Base-by-base conservation (phyloP, 2,329 filamentous ascomycete species). In the Colletotrichum karsti region DNA sequence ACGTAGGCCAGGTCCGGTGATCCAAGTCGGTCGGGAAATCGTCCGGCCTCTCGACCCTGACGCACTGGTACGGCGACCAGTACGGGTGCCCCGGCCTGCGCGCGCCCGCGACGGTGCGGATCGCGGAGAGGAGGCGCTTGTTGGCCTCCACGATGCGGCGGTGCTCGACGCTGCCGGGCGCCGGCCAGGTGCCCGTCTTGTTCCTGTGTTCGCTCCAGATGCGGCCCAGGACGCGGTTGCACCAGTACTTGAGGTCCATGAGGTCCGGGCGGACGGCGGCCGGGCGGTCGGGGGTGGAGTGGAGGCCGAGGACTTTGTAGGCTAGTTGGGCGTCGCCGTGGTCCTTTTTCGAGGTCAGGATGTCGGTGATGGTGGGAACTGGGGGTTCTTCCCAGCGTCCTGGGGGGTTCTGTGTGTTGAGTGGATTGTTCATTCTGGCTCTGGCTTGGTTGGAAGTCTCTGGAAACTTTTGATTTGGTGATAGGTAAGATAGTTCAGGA, bases 91-190 rank as follows among this genome's bases (percentile, higher is more conserved):
- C 51, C 4, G 63, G 63, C 33, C 63, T 33, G 12, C 63, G 33
- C 13, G 63, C 37, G 20, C 63, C 63, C 4, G 59, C 51, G 3
- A 67, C 24, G 5, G 41, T 67, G 6, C 41, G 41, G 0, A 67
- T 63, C 6, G 63, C 63, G 18, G 58, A 63, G 26, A 63, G 24
- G n/a, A 67, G 7, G 10, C 42, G 24, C 33, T 59, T 56, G 42
- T 55, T 63, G 8, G 63, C 63, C 59, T 50, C 58, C 50, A 67
- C 20, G 35, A 56, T 37, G 12, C 63, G 59, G 7, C 39, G n/a
- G 50, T 67, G 35, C 2, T 26, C 33, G 20, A 56, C 42, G 5
- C 41, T 42, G 7, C 59, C 63, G 15, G 3, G 7, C n/a, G 9
- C 12, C 7, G 26, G 13, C 3, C 28, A 5, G 24, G 18, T 30